A percentile compares a stretch with the other conserved stretches of the same genome.
Conservation (phyloP, 2,329 filamentous ascomycete species). For the Cryphonectria nitschkei region DNA sequence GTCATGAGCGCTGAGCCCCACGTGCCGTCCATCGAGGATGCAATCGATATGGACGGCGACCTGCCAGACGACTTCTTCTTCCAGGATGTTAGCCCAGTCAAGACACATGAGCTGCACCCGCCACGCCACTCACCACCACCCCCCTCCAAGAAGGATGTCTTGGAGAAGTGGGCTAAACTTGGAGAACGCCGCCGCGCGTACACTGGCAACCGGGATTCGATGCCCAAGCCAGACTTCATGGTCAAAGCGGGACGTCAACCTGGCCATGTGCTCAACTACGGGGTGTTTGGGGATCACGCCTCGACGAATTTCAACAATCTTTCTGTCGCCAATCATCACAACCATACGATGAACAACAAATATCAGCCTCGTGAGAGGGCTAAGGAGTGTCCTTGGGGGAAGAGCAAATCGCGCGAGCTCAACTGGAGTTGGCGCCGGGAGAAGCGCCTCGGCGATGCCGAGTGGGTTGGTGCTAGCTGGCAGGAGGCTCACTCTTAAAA, state of each 20-base stretch:
- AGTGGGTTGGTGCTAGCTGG: slow-evolving; percentile 90
- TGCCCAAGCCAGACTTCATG: slow-evolving; percentile 47
- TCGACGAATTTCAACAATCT: slow-evolving; percentile 33
- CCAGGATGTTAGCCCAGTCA: slow-evolving; percentile 60
- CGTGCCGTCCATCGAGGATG: slow-evolving; percentile 42
- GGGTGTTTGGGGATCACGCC: slow-evolving; percentile 52
- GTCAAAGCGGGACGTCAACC: slow-evolving; percentile 52
- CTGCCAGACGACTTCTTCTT: slow-evolving; percentile 74
- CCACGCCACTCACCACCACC: slow-evolving; percentile 67
- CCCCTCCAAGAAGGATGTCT: slow-evolving; percentile 61
- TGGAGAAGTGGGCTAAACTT: slow-evolving; percentile 89
- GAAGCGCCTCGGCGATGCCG: slow-evolving; percentile 72
- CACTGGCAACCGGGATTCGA: slow-evolving; percentile 51
- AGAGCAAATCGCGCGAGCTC: slow-evolving; percentile 58
- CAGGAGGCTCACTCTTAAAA: slow-evolving; percentile 57
- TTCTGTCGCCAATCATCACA: slow-evolving; percentile 31
- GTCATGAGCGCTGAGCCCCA: slow-evolving; percentile 44
- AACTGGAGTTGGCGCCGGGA: slow-evolving; percentile 64
- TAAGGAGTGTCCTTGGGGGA: slow-evolving; percentile 60
- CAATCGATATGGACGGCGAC: slow-evolving; percentile 64
- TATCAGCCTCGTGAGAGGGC: slow-evolving; percentile 48
- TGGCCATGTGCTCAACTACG: slow-evolving; percentile 46
- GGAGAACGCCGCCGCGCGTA: slow-evolving; percentile 80
- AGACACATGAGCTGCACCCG: slow-evolving; percentile 36
- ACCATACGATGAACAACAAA: slow-evolving; percentile 41